A percentile compares a stretch with the other conserved stretches of the same genome.
Conservation (phyloP, 179 eudicot genomes). For the Spergularia azorica region DNA sequence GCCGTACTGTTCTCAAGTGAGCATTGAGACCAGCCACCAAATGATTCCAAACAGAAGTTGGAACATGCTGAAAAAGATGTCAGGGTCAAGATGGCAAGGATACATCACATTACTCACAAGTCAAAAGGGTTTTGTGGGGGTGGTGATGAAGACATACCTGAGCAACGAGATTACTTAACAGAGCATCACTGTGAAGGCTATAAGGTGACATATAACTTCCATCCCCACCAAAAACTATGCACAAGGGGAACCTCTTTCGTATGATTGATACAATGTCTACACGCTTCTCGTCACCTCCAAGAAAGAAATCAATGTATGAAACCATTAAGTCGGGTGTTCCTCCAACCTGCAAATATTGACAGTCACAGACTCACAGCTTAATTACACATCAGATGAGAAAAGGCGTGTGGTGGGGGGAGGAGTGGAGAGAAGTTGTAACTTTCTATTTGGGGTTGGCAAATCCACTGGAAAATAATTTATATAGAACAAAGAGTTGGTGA, state of each 20-base stretch:
- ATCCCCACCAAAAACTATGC: slow-evolving; percentile 88
- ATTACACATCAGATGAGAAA: background rate
- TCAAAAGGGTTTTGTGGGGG: background rate
- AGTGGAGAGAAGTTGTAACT: too few relatives aligned
- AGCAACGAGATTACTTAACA: slow-evolving; percentile 71
- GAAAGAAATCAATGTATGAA: slow-evolving; percentile 80
- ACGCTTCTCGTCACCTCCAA: slow-evolving; percentile 92
- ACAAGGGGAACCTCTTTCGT: slow-evolving; percentile 82
- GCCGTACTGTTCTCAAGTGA: slow-evolving; percentile 76
- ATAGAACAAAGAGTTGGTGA: background rate
- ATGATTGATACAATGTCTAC: slow-evolving; percentile 69
- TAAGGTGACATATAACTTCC: slow-evolving; percentile 94
- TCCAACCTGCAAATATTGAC: slow-evolving; percentile 59
- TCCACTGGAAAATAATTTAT: background rate
- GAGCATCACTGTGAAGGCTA: slow-evolving; percentile 64
- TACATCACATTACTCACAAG: background rate
- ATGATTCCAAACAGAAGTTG: slow-evolving; percentile 78
- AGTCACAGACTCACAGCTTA: background rate
- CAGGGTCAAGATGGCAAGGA: background rate
- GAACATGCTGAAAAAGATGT: slow-evolving; percentile 63
- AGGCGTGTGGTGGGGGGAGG: too few relatives aligned
- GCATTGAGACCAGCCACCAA: slow-evolving; percentile 85
- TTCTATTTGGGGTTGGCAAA: too few relatives aligned
- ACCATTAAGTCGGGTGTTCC: slow-evolving; percentile 86
- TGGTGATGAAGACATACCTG: slow-evolving; percentile 48